Percentiles rank a stretch among this genome's conserved stretches.
These are phyloP conservation scores for Colletotrichum australisinense DNA, from an alignment of 2,329 filamentous ascomycete genomes.

Conservation along the genomic window DNA sequence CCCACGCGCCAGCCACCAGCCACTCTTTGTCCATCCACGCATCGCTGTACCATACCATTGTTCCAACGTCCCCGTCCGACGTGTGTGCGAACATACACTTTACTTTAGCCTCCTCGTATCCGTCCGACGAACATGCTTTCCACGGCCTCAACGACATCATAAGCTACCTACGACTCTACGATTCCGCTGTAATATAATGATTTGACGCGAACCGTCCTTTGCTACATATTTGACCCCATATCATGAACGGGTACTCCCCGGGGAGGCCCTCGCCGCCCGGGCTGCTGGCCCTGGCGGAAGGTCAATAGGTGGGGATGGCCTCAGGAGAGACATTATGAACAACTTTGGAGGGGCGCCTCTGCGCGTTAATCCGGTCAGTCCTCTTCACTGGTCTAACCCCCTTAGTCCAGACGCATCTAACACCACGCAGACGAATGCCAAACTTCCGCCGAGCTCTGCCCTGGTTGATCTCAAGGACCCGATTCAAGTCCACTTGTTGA, in stretches of 20 bases:
- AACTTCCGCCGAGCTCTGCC: constrained; percentile 64
- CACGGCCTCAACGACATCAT: constrained; percentile 17
- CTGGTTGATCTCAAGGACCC: constrained; percentile 74
- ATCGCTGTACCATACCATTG: constrained; percentile 12
- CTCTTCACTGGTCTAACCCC: background rate
- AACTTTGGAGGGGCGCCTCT: constrained; percentile 65
- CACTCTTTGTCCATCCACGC: constrained; percentile 13
- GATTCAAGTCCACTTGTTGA: constrained; percentile 90
- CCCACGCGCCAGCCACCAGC: constrained; percentile 28
- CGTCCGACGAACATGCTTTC: constrained; percentile 23
- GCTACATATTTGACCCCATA: constrained; percentile 21
- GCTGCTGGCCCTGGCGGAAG: constrained; percentile 55
- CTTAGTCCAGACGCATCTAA: constrained; percentile 28
- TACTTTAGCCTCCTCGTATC: background rate
- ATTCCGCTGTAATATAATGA: constrained; percentile 32
- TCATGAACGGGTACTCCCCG: constrained; percentile 54
- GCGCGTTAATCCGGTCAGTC: constrained; percentile 67
- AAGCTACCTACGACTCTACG: constrained; percentile 17
- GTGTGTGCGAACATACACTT: background rate
- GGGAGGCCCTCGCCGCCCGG: constrained; percentile 45
- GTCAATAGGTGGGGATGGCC: constrained; percentile 65
- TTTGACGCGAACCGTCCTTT: constrained; percentile 25
- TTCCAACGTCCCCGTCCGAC: constrained; percentile 5
- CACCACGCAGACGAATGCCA: constrained; percentile 58
- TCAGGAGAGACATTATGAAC: constrained; percentile 65